Percentiles rank a stretch among this genome's conserved stretches.
phyloP scores from a whole-genome alignment of 1,284 basidiomycete genomes.

The Ustilago nuda region DNA sequence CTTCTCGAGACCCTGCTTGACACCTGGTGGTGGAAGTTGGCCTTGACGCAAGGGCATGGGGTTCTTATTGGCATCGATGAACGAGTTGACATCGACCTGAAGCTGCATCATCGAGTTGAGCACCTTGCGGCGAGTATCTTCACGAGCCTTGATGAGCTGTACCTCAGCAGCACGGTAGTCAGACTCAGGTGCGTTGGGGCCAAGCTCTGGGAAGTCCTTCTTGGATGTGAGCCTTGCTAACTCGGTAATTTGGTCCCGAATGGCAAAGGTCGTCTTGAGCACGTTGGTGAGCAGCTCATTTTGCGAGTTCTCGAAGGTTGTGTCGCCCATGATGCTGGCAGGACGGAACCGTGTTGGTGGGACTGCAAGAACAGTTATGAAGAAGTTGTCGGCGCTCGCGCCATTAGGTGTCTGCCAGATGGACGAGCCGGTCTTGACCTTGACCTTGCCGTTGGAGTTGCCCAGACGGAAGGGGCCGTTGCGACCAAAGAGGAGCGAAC shows the following conservation, averaged over 20 bases:
- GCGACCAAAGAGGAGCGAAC: slow-evolving; percentile 88
- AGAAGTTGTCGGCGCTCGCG: slow-evolving; percentile 94
- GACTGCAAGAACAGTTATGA: slow-evolving; percentile 91
- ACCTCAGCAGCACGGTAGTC: slow-evolving; percentile 71
- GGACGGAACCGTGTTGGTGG: slow-evolving; percentile 96
- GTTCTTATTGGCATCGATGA: slow-evolving; percentile 97
- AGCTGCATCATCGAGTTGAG: slow-evolving; percentile 87
- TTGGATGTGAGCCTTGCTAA: slow-evolving; percentile 77
- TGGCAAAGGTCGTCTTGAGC: slow-evolving; percentile 76
- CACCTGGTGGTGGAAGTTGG: slow-evolving; percentile 89
- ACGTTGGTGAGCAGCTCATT: slow-evolving; percentile 92
- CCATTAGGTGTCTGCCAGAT: slow-evolving; percentile 52
- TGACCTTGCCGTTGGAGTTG: slow-evolving; percentile 36
- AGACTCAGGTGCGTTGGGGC: slow-evolving; percentile 58
- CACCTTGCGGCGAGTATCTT: slow-evolving; percentile 76
- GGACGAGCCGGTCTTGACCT: slow-evolving; percentile 26
- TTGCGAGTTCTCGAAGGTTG: slow-evolving; percentile 94
- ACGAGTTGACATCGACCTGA: slow-evolving; percentile 95
- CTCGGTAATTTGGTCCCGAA: slow-evolving; percentile 75
- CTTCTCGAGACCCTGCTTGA: slow-evolving; percentile 98
- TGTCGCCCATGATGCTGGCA: slow-evolving; percentile 90
- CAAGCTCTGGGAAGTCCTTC: slow-evolving; percentile 69
- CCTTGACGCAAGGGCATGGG: slow-evolving; percentile 85
- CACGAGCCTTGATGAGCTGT: slow-evolving; percentile 70
- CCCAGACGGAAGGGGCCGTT: slow-evolving; percentile 80